Evolutionary conservation across 371 early-diverging fungal species (phyloP).

Genomic region (Chytridium lagenaria): DNA sequence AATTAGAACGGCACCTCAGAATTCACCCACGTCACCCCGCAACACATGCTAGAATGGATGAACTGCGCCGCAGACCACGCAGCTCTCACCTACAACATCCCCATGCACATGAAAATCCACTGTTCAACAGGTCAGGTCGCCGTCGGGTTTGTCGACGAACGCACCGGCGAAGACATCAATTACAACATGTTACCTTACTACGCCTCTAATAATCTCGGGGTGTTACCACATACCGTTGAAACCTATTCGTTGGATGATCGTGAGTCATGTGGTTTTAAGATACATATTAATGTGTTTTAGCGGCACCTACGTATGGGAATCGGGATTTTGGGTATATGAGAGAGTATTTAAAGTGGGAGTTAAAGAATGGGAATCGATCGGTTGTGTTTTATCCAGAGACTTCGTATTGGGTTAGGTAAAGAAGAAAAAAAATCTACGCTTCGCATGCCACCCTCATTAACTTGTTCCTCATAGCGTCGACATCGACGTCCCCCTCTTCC

Average conservation of each 20-base stretch:
- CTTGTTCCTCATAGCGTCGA: constrained; percentile 10
- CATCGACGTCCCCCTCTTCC: constrained; percentile 37
- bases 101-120: constrained; percentile 36
- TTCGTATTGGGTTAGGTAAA: constrained; percentile 33
- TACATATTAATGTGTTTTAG: neutral
- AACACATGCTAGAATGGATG: constrained; percentile 35
- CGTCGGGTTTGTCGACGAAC: constrained; percentile 26
- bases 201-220: constrained; percentile 23
- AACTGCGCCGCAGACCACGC: constrained; percentile 33
- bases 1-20: constrained; percentile 32
- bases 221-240: constrained; percentile 34
- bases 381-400: constrained; percentile 39
- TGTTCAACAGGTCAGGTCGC: constrained; percentile 36
- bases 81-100: constrained; percentile 29
- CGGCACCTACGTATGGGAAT: constrained; percentile 37
- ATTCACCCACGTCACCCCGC: constrained; percentile 33
- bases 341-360: constrained; percentile 34
- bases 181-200: constrained; percentile 35
- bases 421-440: neutral
- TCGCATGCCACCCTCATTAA: neutral
- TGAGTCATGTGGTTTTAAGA: neutral
- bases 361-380: constrained; percentile 16
- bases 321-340: constrained; percentile 30
- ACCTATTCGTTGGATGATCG: constrained; percentile 31
- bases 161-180: constrained; percentile 33